These are phyloP conservation scores for cucumber (Cucumis sativus) DNA, from an alignment of 306 rosid genomes.

Conservation along the genomic window DNA sequence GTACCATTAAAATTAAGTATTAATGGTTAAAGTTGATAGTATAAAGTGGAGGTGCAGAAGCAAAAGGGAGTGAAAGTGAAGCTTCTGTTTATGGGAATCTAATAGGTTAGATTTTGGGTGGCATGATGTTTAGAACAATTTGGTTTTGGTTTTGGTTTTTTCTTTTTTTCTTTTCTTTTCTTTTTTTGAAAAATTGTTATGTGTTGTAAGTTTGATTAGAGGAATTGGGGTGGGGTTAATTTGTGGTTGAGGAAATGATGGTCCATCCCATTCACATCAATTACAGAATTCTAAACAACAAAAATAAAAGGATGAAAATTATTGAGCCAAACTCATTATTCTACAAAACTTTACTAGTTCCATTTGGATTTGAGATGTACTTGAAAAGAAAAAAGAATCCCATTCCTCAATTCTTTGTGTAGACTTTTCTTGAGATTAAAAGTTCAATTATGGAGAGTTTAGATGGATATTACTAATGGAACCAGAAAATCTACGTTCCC, in stretches of 20 bases:
- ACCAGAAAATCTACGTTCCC: no score
- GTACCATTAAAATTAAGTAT: background rate
- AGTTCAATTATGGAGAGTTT: no score
- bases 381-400: no score
- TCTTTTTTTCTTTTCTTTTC: background rate
- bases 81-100: background rate
- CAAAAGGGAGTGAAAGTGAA: background rate
- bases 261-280: conserved; percentile 6
- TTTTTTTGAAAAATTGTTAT: background rate
- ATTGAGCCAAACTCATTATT: background rate
- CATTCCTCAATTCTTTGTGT: background rate
- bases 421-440: no score
- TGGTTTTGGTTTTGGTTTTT: background rate
- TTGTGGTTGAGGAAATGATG: background rate
- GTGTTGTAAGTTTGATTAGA: conserved; percentile 8
- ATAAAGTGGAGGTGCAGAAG: background rate
- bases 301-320: background rate
- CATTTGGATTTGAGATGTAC: background rate
- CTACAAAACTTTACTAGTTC: background rate
- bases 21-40: background rate
- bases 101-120: background rate
- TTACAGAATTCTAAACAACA: background rate
- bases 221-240: background rate
- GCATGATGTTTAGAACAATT: background rate
- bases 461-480: no score